Conservation (phyloP, 139 green algal species). For the Trebouxia sp. region DNA sequence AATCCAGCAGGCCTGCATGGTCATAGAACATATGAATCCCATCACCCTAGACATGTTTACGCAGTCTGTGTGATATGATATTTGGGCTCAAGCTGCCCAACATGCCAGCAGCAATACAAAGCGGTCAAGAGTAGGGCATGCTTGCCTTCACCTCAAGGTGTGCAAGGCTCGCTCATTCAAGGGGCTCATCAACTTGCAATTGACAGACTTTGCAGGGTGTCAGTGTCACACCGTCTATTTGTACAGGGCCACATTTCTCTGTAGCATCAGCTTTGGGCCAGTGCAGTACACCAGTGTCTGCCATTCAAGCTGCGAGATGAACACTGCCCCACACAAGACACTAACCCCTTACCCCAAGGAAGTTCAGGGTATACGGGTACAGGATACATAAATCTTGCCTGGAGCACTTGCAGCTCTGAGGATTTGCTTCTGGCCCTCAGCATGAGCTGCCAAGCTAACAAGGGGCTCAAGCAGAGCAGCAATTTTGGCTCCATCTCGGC, state of each 20-base stretch:
- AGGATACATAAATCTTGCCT: neutral
- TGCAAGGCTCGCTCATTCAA: no score
- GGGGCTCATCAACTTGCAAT: no score
- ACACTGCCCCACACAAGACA: no score
- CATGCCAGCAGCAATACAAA: neutral
- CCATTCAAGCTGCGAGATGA: no score
- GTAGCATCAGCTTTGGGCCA: no score
- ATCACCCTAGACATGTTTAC: neutral
- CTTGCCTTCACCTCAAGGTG: no score
- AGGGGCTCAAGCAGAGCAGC: slow-evolving; percentile 37
- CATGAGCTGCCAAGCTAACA: slow-evolving; percentile 38
- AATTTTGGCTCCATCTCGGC: neutral
- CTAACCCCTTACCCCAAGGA: neutral
- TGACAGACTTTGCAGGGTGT: no score
- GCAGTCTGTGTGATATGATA: neutral
- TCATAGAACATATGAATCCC: no score
- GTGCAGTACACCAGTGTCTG: no score
- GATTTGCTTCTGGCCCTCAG: slow-evolving; percentile 47
- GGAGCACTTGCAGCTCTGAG: slow-evolving; percentile 35
- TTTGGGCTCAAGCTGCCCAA: neutral
- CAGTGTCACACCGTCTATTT: no score
- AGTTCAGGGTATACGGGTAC: neutral
- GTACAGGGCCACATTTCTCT: no score
- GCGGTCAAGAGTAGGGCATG: no score
- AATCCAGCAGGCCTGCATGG: slow-evolving; percentile 39